Conservation (phyloP, 208 protist genomes). For the Leishmania tropica region DNA sequence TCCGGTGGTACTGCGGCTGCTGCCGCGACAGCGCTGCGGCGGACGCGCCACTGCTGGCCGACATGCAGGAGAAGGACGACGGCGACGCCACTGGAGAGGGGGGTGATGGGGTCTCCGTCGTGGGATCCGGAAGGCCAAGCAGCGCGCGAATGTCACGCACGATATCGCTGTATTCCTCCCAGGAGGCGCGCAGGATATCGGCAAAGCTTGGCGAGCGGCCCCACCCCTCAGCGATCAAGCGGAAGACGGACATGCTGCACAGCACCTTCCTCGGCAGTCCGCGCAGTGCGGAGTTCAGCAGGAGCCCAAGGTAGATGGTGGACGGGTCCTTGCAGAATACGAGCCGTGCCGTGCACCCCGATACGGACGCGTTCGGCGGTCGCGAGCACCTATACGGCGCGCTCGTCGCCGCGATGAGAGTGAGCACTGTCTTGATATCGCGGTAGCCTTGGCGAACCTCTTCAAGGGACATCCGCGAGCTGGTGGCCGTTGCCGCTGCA, state of each 20-base stretch:
- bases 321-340: conserved; percentile 75
- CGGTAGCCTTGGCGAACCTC: conserved; percentile 34
- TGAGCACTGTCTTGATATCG: conserved; percentile 61
- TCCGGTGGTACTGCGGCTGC: not conserved
- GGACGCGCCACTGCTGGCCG: not conserved
- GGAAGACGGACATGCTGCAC: conserved; percentile 53
- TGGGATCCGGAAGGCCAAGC: not conserved
- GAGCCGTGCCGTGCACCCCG: conserved; percentile 56
- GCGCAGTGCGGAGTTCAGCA: conserved; percentile 60
- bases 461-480: conserved; percentile 4
- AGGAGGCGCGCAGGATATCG: conserved; percentile 51
- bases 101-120: not conserved
- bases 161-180: conserved; percentile 40
- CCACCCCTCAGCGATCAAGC: conserved; percentile 74
- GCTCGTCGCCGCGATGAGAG: conserved; percentile 50
- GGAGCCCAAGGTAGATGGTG: conserved; percentile 76
- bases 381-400: conserved; percentile 66
- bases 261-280: conserved; percentile 46
- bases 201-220: conserved; percentile 50
- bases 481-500: not conserved
- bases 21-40: not conserved
- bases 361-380: conserved; percentile 41
- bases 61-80: conserved; percentile 7
- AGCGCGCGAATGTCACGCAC: conserved; percentile 29
- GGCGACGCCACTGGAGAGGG: not conserved